Conservation (phyloP, 306 rosid species). For the Trichosanthes truncata region DNA sequence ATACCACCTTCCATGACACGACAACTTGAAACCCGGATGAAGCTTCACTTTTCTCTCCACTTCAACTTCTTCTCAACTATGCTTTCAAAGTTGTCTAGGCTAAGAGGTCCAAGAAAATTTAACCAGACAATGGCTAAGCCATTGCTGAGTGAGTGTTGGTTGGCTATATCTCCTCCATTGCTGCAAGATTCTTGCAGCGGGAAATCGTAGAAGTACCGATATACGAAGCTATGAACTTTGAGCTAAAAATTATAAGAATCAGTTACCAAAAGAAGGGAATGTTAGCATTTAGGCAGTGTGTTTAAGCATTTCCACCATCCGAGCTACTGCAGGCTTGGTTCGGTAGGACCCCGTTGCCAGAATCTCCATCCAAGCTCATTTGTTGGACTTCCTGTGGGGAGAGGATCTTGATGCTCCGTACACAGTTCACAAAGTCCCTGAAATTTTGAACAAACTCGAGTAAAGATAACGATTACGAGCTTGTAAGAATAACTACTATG, state of each 20-base stretch:
- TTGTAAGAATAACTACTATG: background rate
- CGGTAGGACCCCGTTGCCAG: conserved; percentile 53
- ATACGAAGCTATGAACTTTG: background rate
- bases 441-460: background rate
- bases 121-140: background rate
- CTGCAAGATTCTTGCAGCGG: background rate
- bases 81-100: conserved; percentile 7
- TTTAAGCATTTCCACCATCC: conserved; percentile 67
- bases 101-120: background rate
- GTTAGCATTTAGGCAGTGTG: conserved; percentile 31
- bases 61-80: conserved; percentile 6
- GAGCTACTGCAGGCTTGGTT: conserved; percentile 98
- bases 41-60: conserved; percentile 6
- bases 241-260: conserved; percentile 6
- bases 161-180: conserved; percentile 3
- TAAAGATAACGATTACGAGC: background rate
- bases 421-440: conserved; percentile 95
- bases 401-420: conserved; percentile 81
- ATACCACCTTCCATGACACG: background rate
- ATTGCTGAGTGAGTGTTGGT: background rate
- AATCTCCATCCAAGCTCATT: conserved; percentile 91
- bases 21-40: background rate
- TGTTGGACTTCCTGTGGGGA: conserved; percentile 96
- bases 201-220: background rate
- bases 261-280: conserved; percentile 16